Conservation (phyloP, 768 basidiomycete species). For the Leccinellum albellum region DNA sequence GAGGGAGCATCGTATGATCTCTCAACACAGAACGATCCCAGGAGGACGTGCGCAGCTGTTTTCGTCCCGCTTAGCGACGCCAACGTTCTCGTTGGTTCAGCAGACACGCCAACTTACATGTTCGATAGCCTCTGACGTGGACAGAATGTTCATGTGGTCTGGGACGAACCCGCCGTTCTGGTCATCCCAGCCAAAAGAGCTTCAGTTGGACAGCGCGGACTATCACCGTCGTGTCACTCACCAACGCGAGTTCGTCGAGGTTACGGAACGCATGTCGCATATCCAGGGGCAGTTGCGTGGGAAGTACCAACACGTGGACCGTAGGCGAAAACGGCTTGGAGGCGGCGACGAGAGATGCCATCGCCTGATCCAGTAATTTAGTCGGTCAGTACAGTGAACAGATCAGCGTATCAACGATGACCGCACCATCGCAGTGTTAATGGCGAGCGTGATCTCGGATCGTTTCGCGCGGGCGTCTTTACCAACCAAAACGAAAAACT, state of each 20-base stretch:
- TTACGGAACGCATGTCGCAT: constrained; percentile 64
- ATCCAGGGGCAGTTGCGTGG: constrained; percentile 71
- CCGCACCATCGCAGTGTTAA: constrained; percentile 54
- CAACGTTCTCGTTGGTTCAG: background rate
- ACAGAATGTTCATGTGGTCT: constrained; percentile 76
- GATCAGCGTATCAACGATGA: background rate
- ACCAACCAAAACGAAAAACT: constrained; percentile 74
- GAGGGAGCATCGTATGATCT: constrained; percentile 53
- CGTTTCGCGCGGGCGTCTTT: constrained; percentile 58
- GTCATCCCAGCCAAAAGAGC: background rate
- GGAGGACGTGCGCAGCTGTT: constrained; percentile 47
- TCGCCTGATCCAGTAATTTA: constrained; percentile 36
- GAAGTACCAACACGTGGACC: constrained; percentile 69
- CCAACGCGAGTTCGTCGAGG: constrained; percentile 60
- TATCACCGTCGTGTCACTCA: constrained; percentile 30
- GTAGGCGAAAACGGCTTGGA: constrained; percentile 67
- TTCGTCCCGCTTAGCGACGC: constrained; percentile 4
- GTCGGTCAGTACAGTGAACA: background rate
- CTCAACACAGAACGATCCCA: constrained; percentile 49
- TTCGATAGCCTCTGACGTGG: constrained; percentile 49
- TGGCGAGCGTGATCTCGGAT: constrained; percentile 57
- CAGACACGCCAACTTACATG: constrained; percentile 45
- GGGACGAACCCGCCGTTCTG: constrained; percentile 54
- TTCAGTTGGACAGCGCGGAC: background rate
- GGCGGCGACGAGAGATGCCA: constrained; percentile 48